A percentile compares a stretch with the other conserved stretches of the same genome.
Evolutionary conservation across 83 land plant genomes (phyloP).

Genomic region (Picea mariana): DNA sequence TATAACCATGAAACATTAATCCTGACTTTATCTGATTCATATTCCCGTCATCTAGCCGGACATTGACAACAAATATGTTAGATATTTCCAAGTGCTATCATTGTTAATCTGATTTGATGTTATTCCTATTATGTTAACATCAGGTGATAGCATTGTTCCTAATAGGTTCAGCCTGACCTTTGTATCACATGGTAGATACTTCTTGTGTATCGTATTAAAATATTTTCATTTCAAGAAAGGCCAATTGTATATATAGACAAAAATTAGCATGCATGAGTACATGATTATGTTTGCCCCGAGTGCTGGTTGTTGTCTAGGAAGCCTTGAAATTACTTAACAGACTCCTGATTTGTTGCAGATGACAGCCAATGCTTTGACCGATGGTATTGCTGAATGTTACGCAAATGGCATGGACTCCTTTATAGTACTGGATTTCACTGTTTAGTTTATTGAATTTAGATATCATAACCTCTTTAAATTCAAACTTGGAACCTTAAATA

Average conservation of each 20-base stretch:
- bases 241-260: not conserved
- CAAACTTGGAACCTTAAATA: too few species aligned
- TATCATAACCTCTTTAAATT: too few species aligned
- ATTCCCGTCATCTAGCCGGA: not conserved
- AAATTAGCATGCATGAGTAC: not conserved
- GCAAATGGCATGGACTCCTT: conserved; percentile 86
- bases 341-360: conserved; percentile 54
- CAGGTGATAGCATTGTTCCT: not conserved
- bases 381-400: conserved; percentile 70
- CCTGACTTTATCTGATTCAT: not conserved
- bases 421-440: not conserved
- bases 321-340: conserved; percentile 9
- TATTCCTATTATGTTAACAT: not conserved
- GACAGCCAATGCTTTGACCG: conserved; percentile 83
- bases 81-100: not conserved
- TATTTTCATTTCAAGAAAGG: not conserved
- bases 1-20: not conserved
- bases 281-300: not conserved
- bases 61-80: not conserved
- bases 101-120: not conserved
- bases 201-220: not conserved
- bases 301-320: not conserved
- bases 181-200: not conserved
- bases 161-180: not conserved
- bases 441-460: too few species aligned